Base-by-base conservation (phyloP, 768 basidiomycete genomes). In the Tricholoma furcatifolium region DNA sequence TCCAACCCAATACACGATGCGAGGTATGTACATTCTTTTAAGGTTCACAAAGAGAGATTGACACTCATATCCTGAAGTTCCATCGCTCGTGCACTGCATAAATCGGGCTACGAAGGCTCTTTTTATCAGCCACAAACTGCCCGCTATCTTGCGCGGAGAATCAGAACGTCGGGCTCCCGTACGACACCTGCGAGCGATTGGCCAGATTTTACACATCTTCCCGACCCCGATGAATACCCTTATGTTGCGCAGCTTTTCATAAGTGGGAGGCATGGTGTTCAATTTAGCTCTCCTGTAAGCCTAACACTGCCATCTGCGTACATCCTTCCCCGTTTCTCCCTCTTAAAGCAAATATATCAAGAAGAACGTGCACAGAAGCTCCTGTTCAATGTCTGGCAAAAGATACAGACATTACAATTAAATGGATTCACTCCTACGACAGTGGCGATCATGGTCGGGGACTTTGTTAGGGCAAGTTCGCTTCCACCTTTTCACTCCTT, bases 271-370 rank as follows among this genome's bases (percentile, higher is more conserved):
- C 4, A 6, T 9, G 21, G 39, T 6, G 17, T 21, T 40, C 10
- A 3, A 8, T 34, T 27, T 17, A 7, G 5, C 11, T 12, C 9
- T 35, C 31, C 46, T 9, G 30, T 58, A 12, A 31, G n/a, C 27
- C 54, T 62, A n/a, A 54, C 54, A 32, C 43, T 62, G 21, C 60
- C 62, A 14, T 55, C 48, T 5, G 43, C 57, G 6, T 31, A 53
- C n/a, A 46, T 51, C 5, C 41, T 54, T 15, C 53, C 52, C 24
- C 53, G 55, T 21, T 51, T 43, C 27, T n/a, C 44, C 12, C 42
- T 58, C 9, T 24, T 62, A 0, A n/a, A 18, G 10, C 15, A 15
- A 15, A 36, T 54, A 21, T 49, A 35, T 31, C 18, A 21, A 21
- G 24, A 30, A 7, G 41, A 39, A 2, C 4, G n/a, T 8, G 54